A percentile compares a stretch with the other conserved stretches of the same genome.
These are phyloP conservation scores for Teratosphaeria pseudoeucalypti DNA, from an alignment of 2,329 filamentous ascomycete genomes.

Conservation along the genomic window DNA sequence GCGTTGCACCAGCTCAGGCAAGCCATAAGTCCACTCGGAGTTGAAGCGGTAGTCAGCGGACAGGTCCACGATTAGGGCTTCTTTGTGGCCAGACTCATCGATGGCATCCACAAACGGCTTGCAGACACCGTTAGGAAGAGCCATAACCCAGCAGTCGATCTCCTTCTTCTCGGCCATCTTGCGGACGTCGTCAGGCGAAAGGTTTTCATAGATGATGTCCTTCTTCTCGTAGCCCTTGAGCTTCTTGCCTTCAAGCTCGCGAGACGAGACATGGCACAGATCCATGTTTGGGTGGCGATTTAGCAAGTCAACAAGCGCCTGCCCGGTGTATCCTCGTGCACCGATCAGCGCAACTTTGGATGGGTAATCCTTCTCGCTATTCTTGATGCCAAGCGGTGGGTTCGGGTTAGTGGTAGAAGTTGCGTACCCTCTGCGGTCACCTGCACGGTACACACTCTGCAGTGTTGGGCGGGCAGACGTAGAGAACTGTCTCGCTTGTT, in stretches of 20 bases:
- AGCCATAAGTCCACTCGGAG: constrained; percentile 73
- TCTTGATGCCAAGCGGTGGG: constrained; percentile 79
- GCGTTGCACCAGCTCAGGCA: constrained; percentile 75
- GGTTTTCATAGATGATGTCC: constrained; percentile 83
- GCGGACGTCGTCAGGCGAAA: constrained; percentile 75
- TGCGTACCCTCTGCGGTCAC: constrained; percentile 29
- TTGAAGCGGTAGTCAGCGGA: constrained; percentile 97
- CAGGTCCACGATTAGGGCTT: constrained; percentile 77
- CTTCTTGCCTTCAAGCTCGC: constrained; percentile 78
- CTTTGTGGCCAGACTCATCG: constrained; percentile 53
- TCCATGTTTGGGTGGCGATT: constrained; percentile 86
- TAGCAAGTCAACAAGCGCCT: constrained; percentile 77
- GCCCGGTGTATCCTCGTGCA: constrained; percentile 86
- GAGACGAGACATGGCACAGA: constrained; percentile 81
- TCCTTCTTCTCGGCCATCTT: constrained; percentile 74
- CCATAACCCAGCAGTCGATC: constrained; percentile 96
- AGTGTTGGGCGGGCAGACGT: constrained; percentile 37
- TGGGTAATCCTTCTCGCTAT: constrained; percentile 68
- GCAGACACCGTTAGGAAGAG: constrained; percentile 88
- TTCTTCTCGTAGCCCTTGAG: constrained; percentile 85
- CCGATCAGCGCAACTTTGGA: constrained; percentile 80
- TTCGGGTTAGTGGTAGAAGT: constrained; percentile 67
- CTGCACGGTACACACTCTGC: constrained; percentile 1
- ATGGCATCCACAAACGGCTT: constrained; percentile 88
- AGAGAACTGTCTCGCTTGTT: constrained; percentile 60